Evolutionary conservation across 1,139 yeast species (phyloP).

Genomic region (Zygoascus meyerae): DNA sequence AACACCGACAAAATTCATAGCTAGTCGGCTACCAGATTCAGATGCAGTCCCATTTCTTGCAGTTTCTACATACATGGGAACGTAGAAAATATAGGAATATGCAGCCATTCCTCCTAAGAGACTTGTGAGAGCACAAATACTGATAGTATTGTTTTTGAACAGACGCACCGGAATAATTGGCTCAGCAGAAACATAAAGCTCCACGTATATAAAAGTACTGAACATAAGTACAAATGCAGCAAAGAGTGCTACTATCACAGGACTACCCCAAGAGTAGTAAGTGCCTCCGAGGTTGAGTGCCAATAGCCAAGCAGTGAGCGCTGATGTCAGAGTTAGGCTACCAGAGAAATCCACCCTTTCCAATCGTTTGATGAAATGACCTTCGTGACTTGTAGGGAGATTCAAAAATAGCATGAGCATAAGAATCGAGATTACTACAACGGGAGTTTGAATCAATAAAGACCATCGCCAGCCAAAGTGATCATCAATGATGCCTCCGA

Average conservation of each 20-base stretch:
- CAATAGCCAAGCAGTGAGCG: conserved; percentile 2
- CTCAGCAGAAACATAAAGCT: conserved; percentile 44
- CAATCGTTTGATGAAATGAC: not conserved
- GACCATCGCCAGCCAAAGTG: conserved; percentile 44
- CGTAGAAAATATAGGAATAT: conserved; percentile 41
- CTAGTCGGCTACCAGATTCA: conserved; percentile 31
- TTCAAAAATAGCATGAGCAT: conserved; percentile 1
- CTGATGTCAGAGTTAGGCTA: conserved; percentile 3
- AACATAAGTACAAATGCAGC: conserved; percentile 43
- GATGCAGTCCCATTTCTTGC: conserved; percentile 41
- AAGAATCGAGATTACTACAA: not conserved
- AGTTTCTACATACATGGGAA: conserved; percentile 49
- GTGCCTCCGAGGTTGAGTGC: conserved; percentile 6
- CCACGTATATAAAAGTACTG: conserved; percentile 41
- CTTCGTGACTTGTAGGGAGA: conserved; percentile 1
- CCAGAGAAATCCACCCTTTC: conserved; percentile 8
- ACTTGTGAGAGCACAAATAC: conserved; percentile 41
- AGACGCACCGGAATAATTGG: conserved; percentile 54
- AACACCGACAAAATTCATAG: conserved; percentile 8
- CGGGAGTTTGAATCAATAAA: conserved; percentile 5
- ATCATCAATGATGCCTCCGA: conserved; percentile 48
- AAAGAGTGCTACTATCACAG: not conserved
- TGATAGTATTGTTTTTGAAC: conserved; percentile 39
- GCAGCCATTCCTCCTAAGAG: conserved; percentile 48
- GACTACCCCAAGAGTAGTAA: conserved; percentile 5